phyloP scores from a whole-genome alignment of 164 flowering plant genomes.

The Piper longum region DNA sequence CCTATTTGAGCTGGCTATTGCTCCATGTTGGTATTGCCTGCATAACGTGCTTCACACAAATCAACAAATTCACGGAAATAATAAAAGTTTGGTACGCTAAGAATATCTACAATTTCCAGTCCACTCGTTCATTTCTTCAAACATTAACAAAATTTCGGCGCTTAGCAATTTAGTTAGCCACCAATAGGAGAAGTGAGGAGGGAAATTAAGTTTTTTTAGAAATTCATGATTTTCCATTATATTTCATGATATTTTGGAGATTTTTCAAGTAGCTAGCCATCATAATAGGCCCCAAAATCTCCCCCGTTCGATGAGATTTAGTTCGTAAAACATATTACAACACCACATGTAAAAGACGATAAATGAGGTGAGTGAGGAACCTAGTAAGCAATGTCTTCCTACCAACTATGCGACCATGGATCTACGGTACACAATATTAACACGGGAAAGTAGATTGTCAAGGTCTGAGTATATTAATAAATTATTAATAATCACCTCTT shows the following conservation, averaged over 20 bases:
- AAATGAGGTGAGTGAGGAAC: background rate
- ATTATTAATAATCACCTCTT: no score
- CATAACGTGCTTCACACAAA: background rate
- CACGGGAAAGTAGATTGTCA: no score
- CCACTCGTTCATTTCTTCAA: constrained; percentile 11
- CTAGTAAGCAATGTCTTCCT: background rate
- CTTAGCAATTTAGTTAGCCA: background rate
- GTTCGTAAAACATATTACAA: background rate
- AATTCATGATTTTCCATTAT: no score
- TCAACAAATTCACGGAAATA: background rate
- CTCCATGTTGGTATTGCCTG: background rate
- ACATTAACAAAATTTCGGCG: background rate
- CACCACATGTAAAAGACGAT: background rate
- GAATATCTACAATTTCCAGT: constrained; percentile 4
- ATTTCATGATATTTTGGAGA: no score
- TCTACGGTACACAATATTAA: no score
- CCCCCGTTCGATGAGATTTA: background rate
- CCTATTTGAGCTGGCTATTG: background rate
- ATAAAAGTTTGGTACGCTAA: background rate
- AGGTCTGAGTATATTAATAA: no score
- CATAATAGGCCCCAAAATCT: constrained; percentile 3
- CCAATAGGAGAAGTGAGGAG: no score
- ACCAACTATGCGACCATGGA: background rate
- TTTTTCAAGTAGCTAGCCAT: no score
- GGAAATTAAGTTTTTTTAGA: no score